Conservation (phyloP, 2,329 filamentous ascomycete genomes). For the Aspergillus thermomutatus region DNA sequence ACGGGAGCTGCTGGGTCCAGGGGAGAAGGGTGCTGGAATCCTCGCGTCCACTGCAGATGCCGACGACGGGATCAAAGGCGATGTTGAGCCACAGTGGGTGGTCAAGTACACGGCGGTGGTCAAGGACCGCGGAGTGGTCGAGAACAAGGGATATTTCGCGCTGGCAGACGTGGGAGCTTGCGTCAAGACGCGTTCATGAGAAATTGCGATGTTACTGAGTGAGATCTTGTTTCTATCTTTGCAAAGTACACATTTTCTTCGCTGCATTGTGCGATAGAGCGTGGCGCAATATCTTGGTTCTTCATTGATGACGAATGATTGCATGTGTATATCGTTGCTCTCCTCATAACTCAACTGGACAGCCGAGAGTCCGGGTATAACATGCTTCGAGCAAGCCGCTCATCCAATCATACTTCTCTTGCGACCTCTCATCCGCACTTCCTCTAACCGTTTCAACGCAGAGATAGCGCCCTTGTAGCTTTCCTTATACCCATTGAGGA, state of each 20-base stretch:
- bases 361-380: slow-evolving; percentile 7
- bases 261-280: neutral
- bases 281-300: neutral
- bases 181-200: slow-evolving; percentile 29
- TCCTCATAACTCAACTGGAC: neutral
- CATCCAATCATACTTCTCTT: slow-evolving; percentile 97
- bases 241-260: neutral
- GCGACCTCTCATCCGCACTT: slow-evolving; percentile 86
- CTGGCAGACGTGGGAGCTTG: slow-evolving; percentile 65
- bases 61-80: slow-evolving; percentile 62
- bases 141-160: slow-evolving; percentile 98
- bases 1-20: slow-evolving; percentile 74
- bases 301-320: slow-evolving; percentile 6
- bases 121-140: slow-evolving; percentile 87
- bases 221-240: slow-evolving; percentile 3
- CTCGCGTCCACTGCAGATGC: slow-evolving; percentile 59
- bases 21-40: slow-evolving; percentile 69
- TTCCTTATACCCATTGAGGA: slow-evolving; percentile 70
- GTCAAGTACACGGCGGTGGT: slow-evolving; percentile 97
- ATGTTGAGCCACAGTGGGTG: slow-evolving; percentile 88
- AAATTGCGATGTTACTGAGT: slow-evolving; percentile 7
- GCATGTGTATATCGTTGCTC: slow-evolving; percentile 2
- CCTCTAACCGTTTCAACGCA: slow-evolving; percentile 79
- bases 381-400: slow-evolving; percentile 16
- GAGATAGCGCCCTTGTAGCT: slow-evolving; percentile 71